phyloP scores from a whole-genome alignment of 257 asterid species.

The Verbascum thapsus region DNA sequence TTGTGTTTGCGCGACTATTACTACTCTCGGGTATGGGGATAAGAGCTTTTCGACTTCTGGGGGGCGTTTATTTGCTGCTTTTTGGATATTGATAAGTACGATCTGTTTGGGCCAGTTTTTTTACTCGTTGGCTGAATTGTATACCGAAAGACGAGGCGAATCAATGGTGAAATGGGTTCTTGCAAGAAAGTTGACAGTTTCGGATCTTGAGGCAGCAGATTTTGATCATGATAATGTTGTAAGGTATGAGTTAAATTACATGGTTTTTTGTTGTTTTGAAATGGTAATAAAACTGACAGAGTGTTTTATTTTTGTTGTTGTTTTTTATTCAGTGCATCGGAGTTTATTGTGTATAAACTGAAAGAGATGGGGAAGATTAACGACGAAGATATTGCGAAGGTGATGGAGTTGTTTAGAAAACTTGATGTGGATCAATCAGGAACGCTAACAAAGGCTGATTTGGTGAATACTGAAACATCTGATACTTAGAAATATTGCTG shows the following conservation, averaged over 20 bases:
- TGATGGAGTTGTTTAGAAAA: conserved; percentile 61
- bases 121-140: conserved; percentile 59
- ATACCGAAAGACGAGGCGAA: conserved; percentile 62
- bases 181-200: conserved; percentile 54
- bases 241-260: conserved; percentile 41
- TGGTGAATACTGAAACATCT: conserved; percentile 33
- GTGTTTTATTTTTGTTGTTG: no score
- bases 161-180: conserved; percentile 61
- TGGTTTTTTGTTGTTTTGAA: neutral
- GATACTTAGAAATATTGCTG: conserved; percentile 6
- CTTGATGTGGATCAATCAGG: conserved; percentile 78
- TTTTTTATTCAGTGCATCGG: conserved; percentile 54
- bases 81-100: conserved; percentile 79
- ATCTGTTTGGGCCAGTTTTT: conserved; percentile 75
- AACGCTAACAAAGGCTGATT: conserved; percentile 56
- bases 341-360: conserved; percentile 68
- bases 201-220: conserved; percentile 87
- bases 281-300: neutral
- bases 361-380: conserved; percentile 80
- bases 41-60: conserved; percentile 67
- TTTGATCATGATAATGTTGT: conserved; percentile 70
- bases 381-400: conserved; percentile 61
- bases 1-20: conserved; percentile 73
- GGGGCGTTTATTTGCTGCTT: conserved; percentile 74
- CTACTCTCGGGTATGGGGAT: conserved; percentile 90